These are phyloP conservation scores for Larix sibirica DNA, from an alignment of 83 land plant species.

Conservation along the genomic window DNA sequence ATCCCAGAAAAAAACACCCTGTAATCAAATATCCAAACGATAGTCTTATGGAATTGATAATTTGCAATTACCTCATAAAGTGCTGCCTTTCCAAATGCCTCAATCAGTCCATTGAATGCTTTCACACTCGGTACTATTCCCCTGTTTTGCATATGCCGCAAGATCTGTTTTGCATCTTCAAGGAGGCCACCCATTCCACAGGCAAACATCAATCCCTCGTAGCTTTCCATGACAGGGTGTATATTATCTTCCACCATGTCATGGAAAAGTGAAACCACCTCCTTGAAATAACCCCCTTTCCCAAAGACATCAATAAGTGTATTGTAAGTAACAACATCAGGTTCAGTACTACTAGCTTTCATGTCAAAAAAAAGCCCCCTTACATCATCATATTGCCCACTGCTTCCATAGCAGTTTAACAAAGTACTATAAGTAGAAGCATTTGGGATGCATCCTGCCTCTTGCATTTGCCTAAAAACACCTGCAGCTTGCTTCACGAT, in stretches of 20 bases:
- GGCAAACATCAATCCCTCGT: constrained; percentile 70
- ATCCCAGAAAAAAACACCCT: background rate
- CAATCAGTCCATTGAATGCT: constrained; percentile 73
- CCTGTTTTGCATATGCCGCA: constrained; percentile 65
- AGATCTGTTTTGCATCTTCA: constrained; percentile 72
- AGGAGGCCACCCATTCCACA: constrained; percentile 94
- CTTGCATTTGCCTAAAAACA: constrained; percentile 92
- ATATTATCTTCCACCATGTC: constrained; percentile 90
- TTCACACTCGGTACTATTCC: constrained; percentile 68
- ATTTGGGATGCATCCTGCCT: constrained; percentile 84
- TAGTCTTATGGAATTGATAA: background rate
- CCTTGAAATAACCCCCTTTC: constrained; percentile 91
- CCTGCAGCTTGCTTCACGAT: constrained; percentile 62
- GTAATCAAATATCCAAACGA: background rate
- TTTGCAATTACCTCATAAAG: constrained; percentile 57
- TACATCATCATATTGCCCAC: constrained; percentile 87
- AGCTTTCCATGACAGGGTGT: constrained; percentile 87
- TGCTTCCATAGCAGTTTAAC: constrained; percentile 78
- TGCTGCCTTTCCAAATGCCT: constrained; percentile 84
- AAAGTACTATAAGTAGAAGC: constrained; percentile 81
- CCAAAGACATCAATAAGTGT: constrained; percentile 88
- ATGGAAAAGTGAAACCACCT: constrained; percentile 89
- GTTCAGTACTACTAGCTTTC: constrained; percentile 87
- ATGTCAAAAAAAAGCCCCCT: constrained; percentile 86
- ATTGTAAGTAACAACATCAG: constrained; percentile 87